Conservation (phyloP, 2,329 filamentous ascomycete species). For the Verticillium dahliae region DNA sequence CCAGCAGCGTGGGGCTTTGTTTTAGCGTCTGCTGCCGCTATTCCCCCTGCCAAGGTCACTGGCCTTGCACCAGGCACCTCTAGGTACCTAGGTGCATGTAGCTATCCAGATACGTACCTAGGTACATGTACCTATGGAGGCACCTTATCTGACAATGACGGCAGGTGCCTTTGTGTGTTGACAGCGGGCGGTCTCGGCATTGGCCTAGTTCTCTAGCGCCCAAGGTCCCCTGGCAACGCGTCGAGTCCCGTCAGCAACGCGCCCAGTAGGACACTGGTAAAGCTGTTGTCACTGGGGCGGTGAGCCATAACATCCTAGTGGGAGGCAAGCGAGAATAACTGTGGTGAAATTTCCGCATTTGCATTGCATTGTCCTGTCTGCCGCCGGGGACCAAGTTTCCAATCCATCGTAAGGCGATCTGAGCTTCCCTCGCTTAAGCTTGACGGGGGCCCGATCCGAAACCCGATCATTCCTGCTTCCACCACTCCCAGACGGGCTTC, state of each 20-base stretch:
- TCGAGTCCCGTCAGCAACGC: background rate
- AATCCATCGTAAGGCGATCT: background rate
- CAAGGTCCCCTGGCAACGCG: background rate
- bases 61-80: no score
- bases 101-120: no score
- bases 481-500: background rate
- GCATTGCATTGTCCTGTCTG: background rate
- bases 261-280: background rate
- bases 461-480: background rate
- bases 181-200: background rate
- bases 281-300: background rate
- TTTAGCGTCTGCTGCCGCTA: background rate
- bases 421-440: background rate
- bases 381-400: background rate
- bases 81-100: no score
- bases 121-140: no score
- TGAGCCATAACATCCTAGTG: background rate
- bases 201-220: background rate
- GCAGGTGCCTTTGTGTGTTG: background rate
- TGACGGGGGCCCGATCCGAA: background rate
- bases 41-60: no score
- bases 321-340: no score
- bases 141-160: no score
- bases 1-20: background rate
- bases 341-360: background rate